Evolutionary conservation across 1,284 basidiomycete genomes (phyloP).

Genomic region (Ganoderma boninense): DNA sequence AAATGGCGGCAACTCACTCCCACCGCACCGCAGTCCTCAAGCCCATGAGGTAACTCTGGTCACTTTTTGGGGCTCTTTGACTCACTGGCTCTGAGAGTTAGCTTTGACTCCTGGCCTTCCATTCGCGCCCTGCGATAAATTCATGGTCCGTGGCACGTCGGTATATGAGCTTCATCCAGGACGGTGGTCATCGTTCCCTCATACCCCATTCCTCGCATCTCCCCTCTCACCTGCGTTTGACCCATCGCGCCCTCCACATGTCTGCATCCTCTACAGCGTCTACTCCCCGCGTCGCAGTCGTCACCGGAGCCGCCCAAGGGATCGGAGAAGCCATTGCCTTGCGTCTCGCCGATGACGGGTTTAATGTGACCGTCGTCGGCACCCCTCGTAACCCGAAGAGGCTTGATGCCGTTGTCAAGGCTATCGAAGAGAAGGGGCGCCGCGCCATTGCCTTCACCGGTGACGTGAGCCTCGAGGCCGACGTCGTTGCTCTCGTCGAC

Average conservation of each 20-base stretch:
- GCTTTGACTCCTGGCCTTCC: too few relatives aligned
- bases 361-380: conserved; percentile 50
- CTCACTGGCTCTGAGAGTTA: too few relatives aligned
- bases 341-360: conserved; percentile 51
- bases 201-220: not conserved
- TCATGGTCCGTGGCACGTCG: not conserved
- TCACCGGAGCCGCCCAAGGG: conserved; percentile 50
- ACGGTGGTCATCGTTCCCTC: not conserved
- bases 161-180: not conserved
- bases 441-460: conserved; percentile 30
- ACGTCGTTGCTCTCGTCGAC: conserved; percentile 47
- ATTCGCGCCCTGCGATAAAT: too few relatives aligned
- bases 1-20: too few relatives aligned
- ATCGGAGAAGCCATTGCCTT: conserved; percentile 51
- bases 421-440: conserved; percentile 42
- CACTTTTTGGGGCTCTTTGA: too few relatives aligned
- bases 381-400: conserved; percentile 37
- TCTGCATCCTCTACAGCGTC: not conserved
- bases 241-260: not conserved
- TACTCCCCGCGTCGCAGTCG: conserved; percentile 39
- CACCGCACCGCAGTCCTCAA: too few relatives aligned
- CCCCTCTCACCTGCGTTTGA: not conserved
- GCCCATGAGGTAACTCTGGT: too few relatives aligned
- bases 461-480: conserved; percentile 47
- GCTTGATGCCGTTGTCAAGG: conserved; percentile 41